A percentile compares a stretch with the other conserved stretches of the same genome.
These are phyloP conservation scores for Alternaria triticimaculans DNA, from an alignment of 2,329 filamentous ascomycete genomes.

Conservation along the genomic window DNA sequence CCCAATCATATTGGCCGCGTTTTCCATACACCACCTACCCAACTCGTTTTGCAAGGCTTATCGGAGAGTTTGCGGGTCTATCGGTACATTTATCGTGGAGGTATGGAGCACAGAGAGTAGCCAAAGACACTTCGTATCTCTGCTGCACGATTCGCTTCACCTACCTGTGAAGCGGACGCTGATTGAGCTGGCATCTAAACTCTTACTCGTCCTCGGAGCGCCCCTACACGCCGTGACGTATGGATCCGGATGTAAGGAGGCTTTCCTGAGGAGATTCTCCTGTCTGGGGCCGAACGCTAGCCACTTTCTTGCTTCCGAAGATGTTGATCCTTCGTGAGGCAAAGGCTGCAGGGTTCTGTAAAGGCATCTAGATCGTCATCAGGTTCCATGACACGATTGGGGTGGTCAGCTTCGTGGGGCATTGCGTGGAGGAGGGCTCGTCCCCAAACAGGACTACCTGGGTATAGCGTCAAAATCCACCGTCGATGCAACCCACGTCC, in stretches of 20 bases:
- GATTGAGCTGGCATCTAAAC: neutral
- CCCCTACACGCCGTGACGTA: neutral
- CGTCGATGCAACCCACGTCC: neutral
- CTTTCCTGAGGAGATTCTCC: neutral
- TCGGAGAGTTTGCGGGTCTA: slow-evolving; percentile 5
- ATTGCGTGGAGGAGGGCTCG: neutral
- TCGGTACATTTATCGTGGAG: slow-evolving; percentile 1
- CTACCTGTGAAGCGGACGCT: neutral
- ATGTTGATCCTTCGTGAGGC: neutral
- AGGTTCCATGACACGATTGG: neutral
- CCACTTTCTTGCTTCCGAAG: neutral
- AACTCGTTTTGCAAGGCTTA: neutral
- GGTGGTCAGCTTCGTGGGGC: neutral
- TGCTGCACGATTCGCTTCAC: neutral
- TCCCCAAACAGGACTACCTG: neutral
- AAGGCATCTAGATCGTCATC: neutral
- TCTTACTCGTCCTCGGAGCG: neutral
- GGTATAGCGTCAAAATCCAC: neutral
- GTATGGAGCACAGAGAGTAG: neutral
- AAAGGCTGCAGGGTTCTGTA: neutral
- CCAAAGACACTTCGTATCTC: neutral
- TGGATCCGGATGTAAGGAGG: neutral
- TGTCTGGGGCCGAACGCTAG: neutral
- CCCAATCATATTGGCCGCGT: neutral
- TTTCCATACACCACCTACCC: neutral